Evolutionary conservation across 768 basidiomycete genomes (phyloP).

Genomic region (Hirschioporus abietinus): DNA sequence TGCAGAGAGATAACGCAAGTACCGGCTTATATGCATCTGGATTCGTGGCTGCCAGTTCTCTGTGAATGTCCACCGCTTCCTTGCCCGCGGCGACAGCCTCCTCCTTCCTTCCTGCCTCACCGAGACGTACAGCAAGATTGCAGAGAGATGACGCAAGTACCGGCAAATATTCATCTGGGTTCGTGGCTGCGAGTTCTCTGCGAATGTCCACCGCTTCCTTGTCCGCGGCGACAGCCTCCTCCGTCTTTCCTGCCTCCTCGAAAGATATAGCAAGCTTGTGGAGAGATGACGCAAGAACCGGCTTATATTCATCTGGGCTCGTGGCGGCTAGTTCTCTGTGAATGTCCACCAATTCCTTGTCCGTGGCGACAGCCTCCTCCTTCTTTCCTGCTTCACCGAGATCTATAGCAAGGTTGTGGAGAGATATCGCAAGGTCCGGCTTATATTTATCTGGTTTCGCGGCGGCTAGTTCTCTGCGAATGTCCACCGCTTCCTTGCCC

Average conservation of each 20-base stretch:
- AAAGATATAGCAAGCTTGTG: constrained; percentile 9
- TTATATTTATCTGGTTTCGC: neutral
- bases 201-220: too few species aligned
- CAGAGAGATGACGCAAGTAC: neutral
- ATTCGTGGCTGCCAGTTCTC: too few species aligned
- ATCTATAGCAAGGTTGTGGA: constrained; percentile 8
- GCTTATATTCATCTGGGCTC: constrained; percentile 5
- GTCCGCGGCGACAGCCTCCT: constrained; percentile 9
- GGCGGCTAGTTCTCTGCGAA: too few species aligned
- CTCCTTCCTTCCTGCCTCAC: too few species aligned
- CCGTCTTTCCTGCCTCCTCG: constrained; percentile 5
- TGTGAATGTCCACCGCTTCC: too few species aligned
- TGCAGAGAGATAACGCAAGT: too few species aligned
- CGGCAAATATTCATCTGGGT: too few species aligned
- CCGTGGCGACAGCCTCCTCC: constrained; percentile 10
- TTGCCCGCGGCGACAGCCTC: too few species aligned
- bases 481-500: too few species aligned
- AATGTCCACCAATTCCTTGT: constrained; percentile 5
- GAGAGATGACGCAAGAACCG: constrained; percentile 7
- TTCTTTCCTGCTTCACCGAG: constrained; percentile 8
- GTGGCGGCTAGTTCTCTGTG: neutral
- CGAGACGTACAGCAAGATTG: neutral
- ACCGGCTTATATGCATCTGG: too few species aligned
- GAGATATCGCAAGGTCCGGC: constrained; percentile 5
- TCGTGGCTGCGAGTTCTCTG: too few species aligned